Conservation (phyloP, 1,284 basidiomycete genomes). For the Melampsora americana region DNA sequence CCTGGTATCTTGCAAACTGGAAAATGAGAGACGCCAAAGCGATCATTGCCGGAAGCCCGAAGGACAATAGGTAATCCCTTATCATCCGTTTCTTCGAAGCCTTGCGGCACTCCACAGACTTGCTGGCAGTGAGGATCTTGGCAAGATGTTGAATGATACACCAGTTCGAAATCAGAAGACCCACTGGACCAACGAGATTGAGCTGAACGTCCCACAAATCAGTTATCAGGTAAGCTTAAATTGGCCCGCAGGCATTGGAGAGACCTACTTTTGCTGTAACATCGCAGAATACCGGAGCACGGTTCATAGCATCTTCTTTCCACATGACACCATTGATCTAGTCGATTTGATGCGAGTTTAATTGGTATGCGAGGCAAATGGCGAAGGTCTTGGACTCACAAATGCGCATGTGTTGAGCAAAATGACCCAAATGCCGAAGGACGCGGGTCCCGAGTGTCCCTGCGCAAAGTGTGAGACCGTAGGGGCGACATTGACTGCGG, state of each 20-base stretch:
- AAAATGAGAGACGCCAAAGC: neutral
- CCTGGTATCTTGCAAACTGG: constrained; percentile 11
- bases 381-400: neutral
- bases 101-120: too few species aligned
- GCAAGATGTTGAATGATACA: constrained; percentile 32
- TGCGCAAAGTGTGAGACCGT: constrained; percentile 29
- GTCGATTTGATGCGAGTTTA: too few species aligned
- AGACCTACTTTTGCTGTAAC: constrained; percentile 3
- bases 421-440: constrained; percentile 38
- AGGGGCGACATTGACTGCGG: constrained; percentile 31
- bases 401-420: constrained; percentile 16
- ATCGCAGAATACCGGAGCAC: constrained; percentile 27
- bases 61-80: constrained; percentile 1
- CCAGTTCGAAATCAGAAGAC: constrained; percentile 17
- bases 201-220: neutral
- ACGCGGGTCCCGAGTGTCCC: constrained; percentile 28
- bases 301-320: constrained; percentile 22
- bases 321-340: constrained; percentile 22
- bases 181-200: constrained; percentile 9
- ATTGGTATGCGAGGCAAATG: too few species aligned
- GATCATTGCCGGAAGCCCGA: constrained; percentile 4
- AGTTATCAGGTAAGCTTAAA: neutral
- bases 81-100: too few species aligned
- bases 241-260: neutral
- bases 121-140: constrained; percentile 14